Base-by-base conservation (phyloP, 169 alveolate genomes). In the Sarcocystis neurona region DNA sequence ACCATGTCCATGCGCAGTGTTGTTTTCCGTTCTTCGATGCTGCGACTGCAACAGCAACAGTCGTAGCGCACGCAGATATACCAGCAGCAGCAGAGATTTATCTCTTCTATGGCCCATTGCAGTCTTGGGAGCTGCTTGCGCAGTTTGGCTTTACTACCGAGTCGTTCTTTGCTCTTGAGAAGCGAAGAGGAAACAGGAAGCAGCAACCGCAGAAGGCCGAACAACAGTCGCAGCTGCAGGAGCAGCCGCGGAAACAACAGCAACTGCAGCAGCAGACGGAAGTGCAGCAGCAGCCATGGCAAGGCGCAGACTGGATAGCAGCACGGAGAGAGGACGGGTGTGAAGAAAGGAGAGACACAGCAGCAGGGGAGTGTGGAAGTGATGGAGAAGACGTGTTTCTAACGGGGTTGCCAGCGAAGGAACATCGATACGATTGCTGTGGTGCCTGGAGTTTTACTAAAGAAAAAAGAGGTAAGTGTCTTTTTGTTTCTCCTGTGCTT, bases 61-160 rank as follows among this genome's bases (percentile, higher is more conserved):
- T 87, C 30, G 86, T 82, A 20, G 44, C 60, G 37, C 86, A 82
- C 44, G 79, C 86, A 23, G 87, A 87, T 46, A 53, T 87, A 0
- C 91, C 91, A 0, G 56, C 79, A 12, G 80, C 87, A 0, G 87
- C 91, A 10, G 87, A 87, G 87, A 30, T 87, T 37, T 87, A 44
- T 79, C 48, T 72, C 20, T 82, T 72, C 53, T 87, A 87, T 60
- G 91, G 91, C 43, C 91, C 91, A 10, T 72, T 87, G 39, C 91
- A 87, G 79, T 50, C 86, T 3, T 87, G 91, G 91, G 86, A 87
- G 47, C 66, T 87, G 20, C 80, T 87, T 5, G 85, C 87, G 15
- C 79, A 74, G 41, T 87, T 63, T 70, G 85, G 91, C 10, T 87
- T 87, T 70, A 47, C 86, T 15, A 82, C 91, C 50, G 0, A 47